Evolutionary conservation across 768 basidiomycete genomes (phyloP), one percentile per base, ranked within the genome.

Genomic region (Pulveroboletus sp.): DNA sequence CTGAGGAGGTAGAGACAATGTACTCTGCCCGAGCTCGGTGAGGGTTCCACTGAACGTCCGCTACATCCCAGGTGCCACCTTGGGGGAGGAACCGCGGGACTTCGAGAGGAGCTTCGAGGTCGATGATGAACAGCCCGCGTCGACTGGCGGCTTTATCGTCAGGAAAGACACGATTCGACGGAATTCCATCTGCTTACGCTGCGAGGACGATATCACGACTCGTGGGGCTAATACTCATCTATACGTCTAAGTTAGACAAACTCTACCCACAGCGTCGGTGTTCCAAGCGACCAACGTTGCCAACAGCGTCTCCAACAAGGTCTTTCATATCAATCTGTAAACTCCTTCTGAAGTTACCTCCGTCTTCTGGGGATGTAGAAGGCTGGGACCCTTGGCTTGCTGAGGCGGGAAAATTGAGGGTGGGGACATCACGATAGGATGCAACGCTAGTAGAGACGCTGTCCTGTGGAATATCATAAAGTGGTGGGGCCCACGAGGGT

Each of bases 1-100:
- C 89, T 43, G 86, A 86, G 3, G 89, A 92, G 0, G 93, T 93
- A 3, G 89, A 89, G 28, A 90, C 85, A 40, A 93, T 86, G 61
- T 91, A 91, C 52, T 93, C 82, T 32, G 83, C 80, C 12, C 83
- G 77, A 31, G 76, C 73, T 3, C 76, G 77, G 59, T 93, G 92
- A 0, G 92, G 92, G 55, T 92, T 93, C 92, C 91, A 94, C 57
- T 91, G 89, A 0, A 93, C 88, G 60, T 93, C 89, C 0, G 89
- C 88, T 10, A 96, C 93, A 59, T 95, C 90, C 92, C 93, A 97
- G 6, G 89, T 91, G 1, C 93, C 94, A 2, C 93, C 92, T 69
- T 99, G 94, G 12, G 95, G 95, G 8, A 99, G 77, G 64, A 95
- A 97, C 11, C 95, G 79, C 21, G 96, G 96, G 0, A 93, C 79